These are phyloP conservation scores for Flagelloscypha sp. DNA, from an alignment of 768 basidiomycete species.

Conservation along the genomic window DNA sequence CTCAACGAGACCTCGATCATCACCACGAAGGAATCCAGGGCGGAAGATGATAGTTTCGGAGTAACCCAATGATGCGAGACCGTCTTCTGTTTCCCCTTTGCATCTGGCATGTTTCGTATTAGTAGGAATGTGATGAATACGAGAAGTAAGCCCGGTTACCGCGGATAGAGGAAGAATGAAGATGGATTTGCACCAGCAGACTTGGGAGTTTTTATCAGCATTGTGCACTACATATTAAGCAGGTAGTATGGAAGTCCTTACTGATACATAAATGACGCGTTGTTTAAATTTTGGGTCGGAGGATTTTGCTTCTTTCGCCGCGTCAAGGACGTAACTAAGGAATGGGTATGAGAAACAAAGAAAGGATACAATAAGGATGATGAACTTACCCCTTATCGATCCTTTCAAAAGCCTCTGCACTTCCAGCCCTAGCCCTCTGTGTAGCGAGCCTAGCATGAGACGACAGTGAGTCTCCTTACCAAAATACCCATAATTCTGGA, in stretches of 20 bases:
- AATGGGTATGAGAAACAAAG: neutral
- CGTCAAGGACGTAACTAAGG: conserved; percentile 63
- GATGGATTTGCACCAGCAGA: conserved; percentile 38
- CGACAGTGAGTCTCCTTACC: neutral
- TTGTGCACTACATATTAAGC: neutral
- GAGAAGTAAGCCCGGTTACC: conserved; percentile 17
- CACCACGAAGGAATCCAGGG: conserved; percentile 53
- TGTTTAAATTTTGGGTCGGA: conserved; percentile 40
- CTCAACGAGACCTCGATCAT: no score
- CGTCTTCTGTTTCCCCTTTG: conserved; percentile 70
- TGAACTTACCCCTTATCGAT: conserved; percentile 64
- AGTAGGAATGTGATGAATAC: no score
- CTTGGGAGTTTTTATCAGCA: conserved; percentile 20
- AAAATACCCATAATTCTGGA: neutral
- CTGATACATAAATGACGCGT: conserved; percentile 64
- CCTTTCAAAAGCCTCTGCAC: conserved; percentile 59
- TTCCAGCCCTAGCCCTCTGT: conserved; percentile 49
- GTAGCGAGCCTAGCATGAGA: conserved; percentile 49
- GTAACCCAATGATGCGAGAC: conserved; percentile 60
- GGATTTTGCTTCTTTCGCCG: conserved; percentile 55
- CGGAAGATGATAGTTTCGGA: conserved; percentile 63
- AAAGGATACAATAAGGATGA: neutral
- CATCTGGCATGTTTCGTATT: conserved; percentile 32
- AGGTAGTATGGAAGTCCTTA: conserved; percentile 19
- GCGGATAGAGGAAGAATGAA: conserved; percentile 45